Conservation (phyloP, 306 rosid genomes). For the Coriaria nepalensis region DNA sequence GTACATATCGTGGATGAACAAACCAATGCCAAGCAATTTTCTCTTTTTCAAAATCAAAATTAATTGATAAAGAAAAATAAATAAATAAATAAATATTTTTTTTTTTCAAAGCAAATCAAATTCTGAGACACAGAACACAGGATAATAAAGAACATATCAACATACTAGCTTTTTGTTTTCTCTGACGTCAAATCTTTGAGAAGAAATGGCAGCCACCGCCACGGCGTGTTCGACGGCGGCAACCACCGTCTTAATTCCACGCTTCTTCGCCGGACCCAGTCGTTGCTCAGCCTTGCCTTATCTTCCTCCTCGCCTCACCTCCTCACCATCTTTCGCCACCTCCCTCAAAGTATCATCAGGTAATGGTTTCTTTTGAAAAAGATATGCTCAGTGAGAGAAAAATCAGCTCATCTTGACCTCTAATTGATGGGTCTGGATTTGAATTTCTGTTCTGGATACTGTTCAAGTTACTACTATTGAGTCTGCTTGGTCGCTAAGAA, state of each 20-base stretch:
- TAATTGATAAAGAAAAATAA: neutral
- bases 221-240: constrained; percentile 25
- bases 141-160: neutral
- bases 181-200: constrained; percentile 9
- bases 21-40: constrained; percentile 20
- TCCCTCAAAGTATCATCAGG: constrained; percentile 41
- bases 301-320: constrained; percentile 62
- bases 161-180: too few relatives aligned
- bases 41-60: neutral
- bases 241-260: constrained; percentile 41
- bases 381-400: too few relatives aligned
- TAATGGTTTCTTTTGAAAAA: constrained; percentile 12
- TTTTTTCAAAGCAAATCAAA: neutral
- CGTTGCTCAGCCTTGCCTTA: constrained; percentile 57
- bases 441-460: too few relatives aligned
- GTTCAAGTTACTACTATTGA: too few relatives aligned
- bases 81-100: neutral
- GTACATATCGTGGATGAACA: constrained; percentile 29
- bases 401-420: too few relatives aligned
- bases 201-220: constrained; percentile 47
- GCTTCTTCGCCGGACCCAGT: constrained; percentile 23
- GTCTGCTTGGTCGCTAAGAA: too few relatives aligned
- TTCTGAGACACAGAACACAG: neutral
- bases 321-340: constrained; percentile 30
- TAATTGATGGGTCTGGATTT: too few relatives aligned